Conservation (phyloP, 2,329 filamentous ascomycete genomes). For the Mycosphaerella sp. region DNA sequence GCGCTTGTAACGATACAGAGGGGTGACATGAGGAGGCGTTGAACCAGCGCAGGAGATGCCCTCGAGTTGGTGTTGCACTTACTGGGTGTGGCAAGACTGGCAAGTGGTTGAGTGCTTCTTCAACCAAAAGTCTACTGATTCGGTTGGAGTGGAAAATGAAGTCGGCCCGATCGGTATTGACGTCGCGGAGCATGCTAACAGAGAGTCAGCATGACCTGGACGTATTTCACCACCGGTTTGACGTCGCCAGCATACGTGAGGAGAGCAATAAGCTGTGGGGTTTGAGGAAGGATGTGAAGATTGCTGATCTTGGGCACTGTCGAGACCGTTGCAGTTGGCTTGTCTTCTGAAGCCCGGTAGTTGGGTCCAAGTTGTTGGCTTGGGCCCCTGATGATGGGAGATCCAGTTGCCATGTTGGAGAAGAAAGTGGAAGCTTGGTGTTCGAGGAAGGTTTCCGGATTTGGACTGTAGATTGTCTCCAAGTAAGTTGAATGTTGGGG, state of each 20-base stretch:
- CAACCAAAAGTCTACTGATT: constrained; percentile 91
- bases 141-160: constrained; percentile 99
- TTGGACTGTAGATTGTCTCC: not conserved
- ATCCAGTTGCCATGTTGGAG: constrained; percentile 10
- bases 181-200: constrained; percentile 88
- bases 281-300: constrained; percentile 84
- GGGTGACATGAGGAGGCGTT: too few relatives aligned
- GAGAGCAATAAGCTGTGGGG: constrained; percentile 92
- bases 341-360: constrained; percentile 69
- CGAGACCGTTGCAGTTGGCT: constrained; percentile 68
- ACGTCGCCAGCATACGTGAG: constrained; percentile 69
- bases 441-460: not conserved
- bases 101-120: constrained; percentile 94
- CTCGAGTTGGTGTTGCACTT: too few relatives aligned
- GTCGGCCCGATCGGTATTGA: constrained; percentile 81
- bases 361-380: constrained; percentile 68
- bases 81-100: constrained; percentile 78
- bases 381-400: constrained; percentile 34
- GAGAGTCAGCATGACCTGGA: not conserved
- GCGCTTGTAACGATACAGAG: too few relatives aligned
- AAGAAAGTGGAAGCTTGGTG: too few relatives aligned
- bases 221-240: too few relatives aligned
- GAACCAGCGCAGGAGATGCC: too few relatives aligned
- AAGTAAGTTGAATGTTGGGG: not conserved
- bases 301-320: constrained; percentile 75